A percentile compares a stretch with the other conserved stretches of the same genome.
phyloP scores from a whole-genome alignment of 2,329 filamentous ascomycete species.

The Fusarium compactum region DNA sequence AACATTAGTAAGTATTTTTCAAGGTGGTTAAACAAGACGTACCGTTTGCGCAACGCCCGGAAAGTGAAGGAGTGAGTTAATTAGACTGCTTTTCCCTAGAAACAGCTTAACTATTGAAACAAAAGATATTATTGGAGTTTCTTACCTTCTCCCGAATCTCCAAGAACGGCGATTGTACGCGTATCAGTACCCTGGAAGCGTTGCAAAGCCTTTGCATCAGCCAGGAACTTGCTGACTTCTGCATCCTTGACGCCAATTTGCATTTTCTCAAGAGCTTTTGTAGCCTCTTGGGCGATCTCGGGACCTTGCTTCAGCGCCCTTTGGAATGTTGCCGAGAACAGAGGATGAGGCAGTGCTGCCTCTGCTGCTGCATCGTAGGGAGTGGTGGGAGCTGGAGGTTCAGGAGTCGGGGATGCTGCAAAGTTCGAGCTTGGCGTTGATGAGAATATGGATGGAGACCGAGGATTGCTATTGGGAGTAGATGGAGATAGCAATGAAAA shows the following conservation, averaged over 20 bases:
- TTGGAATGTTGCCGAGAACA: slow-evolving; percentile 13
- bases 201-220: slow-evolving; percentile 3
- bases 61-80: slow-evolving; percentile 53
- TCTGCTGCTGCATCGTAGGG: slow-evolving; percentile 16
- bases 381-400: neutral
- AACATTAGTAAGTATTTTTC: fast-evolving
- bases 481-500: neutral
- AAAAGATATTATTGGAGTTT: no score
- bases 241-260: neutral
- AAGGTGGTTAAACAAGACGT: neutral
- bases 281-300: neutral
- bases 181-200: slow-evolving; percentile 22
- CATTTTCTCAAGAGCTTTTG: slow-evolving; percentile 6
- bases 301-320: neutral
- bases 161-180: slow-evolving; percentile 23
- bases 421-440: neutral
- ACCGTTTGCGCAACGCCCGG: slow-evolving; percentile 47
- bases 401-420: neutral
- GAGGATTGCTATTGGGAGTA: neutral
- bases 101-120: neutral
- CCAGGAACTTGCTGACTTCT: slow-evolving; percentile 1
- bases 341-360: neutral
- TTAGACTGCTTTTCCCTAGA: slow-evolving; percentile 49
- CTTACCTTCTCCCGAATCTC: slow-evolving; percentile 28
- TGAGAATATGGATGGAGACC: neutral